A percentile compares a stretch with the other conserved stretches of the same genome.
phyloP scores from a whole-genome alignment of 1,284 basidiomycete species.

The Naganishia sp. region DNA sequence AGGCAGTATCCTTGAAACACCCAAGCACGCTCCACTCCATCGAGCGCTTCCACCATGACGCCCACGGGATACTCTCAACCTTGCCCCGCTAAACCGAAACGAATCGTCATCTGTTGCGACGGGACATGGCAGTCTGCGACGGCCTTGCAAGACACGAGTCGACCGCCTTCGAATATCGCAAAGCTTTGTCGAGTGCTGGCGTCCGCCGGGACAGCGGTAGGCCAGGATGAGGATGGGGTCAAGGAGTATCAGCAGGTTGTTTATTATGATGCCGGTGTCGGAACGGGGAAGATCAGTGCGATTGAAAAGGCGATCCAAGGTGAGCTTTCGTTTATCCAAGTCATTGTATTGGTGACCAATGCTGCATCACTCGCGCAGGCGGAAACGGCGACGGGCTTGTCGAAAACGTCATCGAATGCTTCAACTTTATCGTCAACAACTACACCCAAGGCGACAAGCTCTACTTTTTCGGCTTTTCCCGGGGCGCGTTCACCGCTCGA shows the following conservation, averaged over 20 bases:
- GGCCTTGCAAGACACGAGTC: neutral
- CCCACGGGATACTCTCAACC: conserved; percentile 7
- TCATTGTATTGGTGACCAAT: no score
- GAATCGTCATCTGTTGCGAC: conserved; percentile 27
- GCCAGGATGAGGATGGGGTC: conserved; percentile 15
- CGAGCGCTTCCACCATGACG: neutral
- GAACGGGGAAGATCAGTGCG: conserved; percentile 13
- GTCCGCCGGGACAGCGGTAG: conserved; percentile 15
- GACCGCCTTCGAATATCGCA: conserved; percentile 18
- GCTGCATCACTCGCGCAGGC: neutral
- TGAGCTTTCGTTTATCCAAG: neutral
- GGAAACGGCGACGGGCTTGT: conserved; percentile 36
- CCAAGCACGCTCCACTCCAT: no score
- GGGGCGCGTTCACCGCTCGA: conserved; percentile 54
- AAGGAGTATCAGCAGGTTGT: conserved; percentile 35
- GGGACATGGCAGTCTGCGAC: conserved; percentile 28
- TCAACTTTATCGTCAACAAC: conserved; percentile 39
- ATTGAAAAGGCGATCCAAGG: conserved; percentile 19
- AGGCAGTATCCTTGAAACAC: no score
- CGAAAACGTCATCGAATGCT: conserved; percentile 38
- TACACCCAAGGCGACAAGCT: conserved; percentile 49
- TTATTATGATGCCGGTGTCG: conserved; percentile 39
- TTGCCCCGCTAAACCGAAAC: conserved; percentile 17
- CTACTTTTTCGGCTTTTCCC: conserved; percentile 55
- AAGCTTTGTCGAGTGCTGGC: conserved; percentile 21